phyloP scores from a whole-genome alignment of 139 green algal species.

The Chlorella sp. region DNA sequence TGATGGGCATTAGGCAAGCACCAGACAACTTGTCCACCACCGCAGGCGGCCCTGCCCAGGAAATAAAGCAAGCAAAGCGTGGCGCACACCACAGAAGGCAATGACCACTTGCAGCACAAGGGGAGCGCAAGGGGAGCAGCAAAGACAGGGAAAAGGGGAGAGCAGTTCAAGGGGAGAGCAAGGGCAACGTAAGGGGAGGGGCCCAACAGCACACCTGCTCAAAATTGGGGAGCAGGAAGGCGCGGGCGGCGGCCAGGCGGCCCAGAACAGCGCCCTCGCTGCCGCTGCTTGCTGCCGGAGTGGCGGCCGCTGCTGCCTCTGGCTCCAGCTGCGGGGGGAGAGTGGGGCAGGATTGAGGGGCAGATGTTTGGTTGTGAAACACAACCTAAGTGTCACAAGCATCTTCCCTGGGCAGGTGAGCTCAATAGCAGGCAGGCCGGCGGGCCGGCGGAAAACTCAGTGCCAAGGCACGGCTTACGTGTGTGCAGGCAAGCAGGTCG shows the following conservation, averaged over 20 bases:
- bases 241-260: constrained; percentile 5
- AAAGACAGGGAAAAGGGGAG: background rate
- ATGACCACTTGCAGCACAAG: too few relatives aligned
- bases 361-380: too few relatives aligned
- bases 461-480: too few relatives aligned
- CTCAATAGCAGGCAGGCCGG: too few relatives aligned
- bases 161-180: background rate
- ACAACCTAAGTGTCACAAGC: too few relatives aligned
- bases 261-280: constrained; percentile 17
- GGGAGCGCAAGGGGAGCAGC: background rate
- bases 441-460: too few relatives aligned
- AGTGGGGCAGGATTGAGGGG: background rate
- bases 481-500: too few relatives aligned
- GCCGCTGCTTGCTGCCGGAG: background rate
- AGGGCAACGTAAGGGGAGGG: background rate
- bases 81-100: too few relatives aligned
- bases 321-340: constrained; percentile 24
- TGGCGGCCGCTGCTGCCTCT: background rate
- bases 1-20: background rate
- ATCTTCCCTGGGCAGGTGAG: too few relatives aligned
- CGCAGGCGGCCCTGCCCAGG: too few relatives aligned
- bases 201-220: constrained; percentile 1
- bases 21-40: too few relatives aligned
- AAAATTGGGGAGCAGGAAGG: constrained; percentile 43
- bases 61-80: too few relatives aligned